Base-by-base conservation (phyloP, 306 rosid species). In the Ormosia emarginata region DNA sequence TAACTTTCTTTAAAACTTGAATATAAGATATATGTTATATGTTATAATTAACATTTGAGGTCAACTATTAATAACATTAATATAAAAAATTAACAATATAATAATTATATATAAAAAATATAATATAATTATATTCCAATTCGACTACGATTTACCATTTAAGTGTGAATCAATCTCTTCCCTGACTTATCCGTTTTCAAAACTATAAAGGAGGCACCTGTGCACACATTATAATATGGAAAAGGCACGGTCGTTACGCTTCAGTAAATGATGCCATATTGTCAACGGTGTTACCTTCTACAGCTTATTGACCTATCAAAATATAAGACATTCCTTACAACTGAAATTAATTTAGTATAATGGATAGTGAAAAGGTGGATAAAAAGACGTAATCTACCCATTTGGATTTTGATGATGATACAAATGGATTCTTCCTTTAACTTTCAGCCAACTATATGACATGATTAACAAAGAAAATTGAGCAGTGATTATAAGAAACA, bases 251-350 rank as follows among this genome's bases (percentile, higher is more conserved):
- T 36, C 2, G 15, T 18, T 44, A 4, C 13, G 9, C 14, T 83
- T 46, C 14, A 34, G 12, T 33, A 39, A 6, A 47, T 15, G 71
- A 6, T 18, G 46, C 30, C 49, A 66, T 29, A 18, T 57, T 53
- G 24, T 34, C 73, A 46, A 43, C 34, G 30, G 69, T 49, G 8
- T 76, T 12, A 24, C 49, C 14, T 18, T 75, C 75, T 53, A 66
- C 77, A 4, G 64, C 73, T 53, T 57, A 64, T 39, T 79, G 59
- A 71, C 74, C 80, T 77, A 66, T 69, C 39, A 59, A 81, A 76
- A 82, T 72, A 40, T 70, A 33, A 76, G 74, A 52, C 43, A 74
- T 66, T 52, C 69, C 81, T 55, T 82, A 78, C 88, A 85, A 36
- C 36, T 39, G 61, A 18, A 73, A 33, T 56, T 67, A 40, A 15